Percentiles rank a stretch among this genome's conserved stretches.
These are phyloP conservation scores for Jacaranda mimosifolia DNA, from an alignment of 257 asterid genomes.

Conservation along the genomic window DNA sequence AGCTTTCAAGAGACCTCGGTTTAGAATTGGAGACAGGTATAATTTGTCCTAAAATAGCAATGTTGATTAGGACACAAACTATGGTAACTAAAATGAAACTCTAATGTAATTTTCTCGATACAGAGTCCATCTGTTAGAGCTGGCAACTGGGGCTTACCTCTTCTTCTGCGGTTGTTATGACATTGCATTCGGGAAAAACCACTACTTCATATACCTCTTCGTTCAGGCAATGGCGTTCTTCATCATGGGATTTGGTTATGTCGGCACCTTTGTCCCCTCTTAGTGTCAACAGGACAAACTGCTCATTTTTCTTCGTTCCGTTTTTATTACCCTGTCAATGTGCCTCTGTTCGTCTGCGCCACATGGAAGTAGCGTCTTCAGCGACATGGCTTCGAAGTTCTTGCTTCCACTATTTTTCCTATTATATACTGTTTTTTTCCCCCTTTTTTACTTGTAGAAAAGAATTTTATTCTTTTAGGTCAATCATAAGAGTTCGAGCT, in stretches of 20 bases:
- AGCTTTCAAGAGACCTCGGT: conserved; percentile 61
- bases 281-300: conserved; percentile 22
- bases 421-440: conserved; percentile 33
- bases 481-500: conserved; percentile 56
- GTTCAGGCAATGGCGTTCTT: conserved; percentile 76
- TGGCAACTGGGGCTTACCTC: conserved; percentile 64
- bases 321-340: conserved; percentile 4
- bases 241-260: conserved; percentile 75
- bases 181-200: conserved; percentile 68
- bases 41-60: too few species aligned
- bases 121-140: conserved; percentile 80
- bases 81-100: too few species aligned
- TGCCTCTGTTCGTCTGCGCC: conserved; percentile 19
- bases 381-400: conserved; percentile 37
- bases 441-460: conserved; percentile 44
- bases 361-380: conserved; percentile 6
- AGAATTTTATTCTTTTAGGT: conserved; percentile 62
- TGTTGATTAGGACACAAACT: too few species aligned
- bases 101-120: neutral
- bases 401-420: conserved; percentile 19
- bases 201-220: conserved; percentile 69
- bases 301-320: conserved; percentile 26
- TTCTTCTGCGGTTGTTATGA: conserved; percentile 85
- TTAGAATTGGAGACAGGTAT: conserved; percentile 81
- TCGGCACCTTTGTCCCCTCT: conserved; percentile 78